Base-by-base conservation (phyloP, 768 basidiomycete genomes). In the Tulasnella sp. region DNA sequence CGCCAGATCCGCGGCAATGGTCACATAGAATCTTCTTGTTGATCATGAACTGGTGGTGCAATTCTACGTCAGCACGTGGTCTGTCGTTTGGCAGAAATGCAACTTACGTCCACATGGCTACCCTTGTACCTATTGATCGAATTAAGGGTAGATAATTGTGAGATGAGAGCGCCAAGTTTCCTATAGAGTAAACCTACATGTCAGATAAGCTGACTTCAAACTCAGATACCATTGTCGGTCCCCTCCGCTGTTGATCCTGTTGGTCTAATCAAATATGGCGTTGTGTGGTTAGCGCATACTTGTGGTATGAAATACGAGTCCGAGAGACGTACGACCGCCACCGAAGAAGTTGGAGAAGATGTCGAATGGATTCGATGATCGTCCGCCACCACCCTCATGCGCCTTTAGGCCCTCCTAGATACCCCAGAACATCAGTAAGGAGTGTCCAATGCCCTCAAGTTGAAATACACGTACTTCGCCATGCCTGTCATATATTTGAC, bases 1-100 rank as follows among this genome's bases (percentile, higher is more conserved):
- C 96, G 22, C 96, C 96, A 0, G 90, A 83, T 22, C 96, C 96
- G 67, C 92, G 84, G 73, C 96, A 99, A 68, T 96, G 89, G 70
- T 97, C 92, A 67, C 96, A 99, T 17, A 99, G 83, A 34, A 94
- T 81, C 54, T 83, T 82, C 69, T 94, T 93, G 70, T 84, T 86
- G 68, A 97, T 78, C 75, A 87, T 85, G 71, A 99, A 94, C 92
- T 98, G 48, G n/a, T 41, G n/a, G 11, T 5, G 0, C 48, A 8
- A 21, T 8, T 9, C 22, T 17, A 25, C 29, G 30, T 11, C 11
- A 27, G 27, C 9, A 45, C 42, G 25, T 29, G 24, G 31, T 41
- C 21, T 53, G 34, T 22, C 31, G 15, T 38, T 38, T 5, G 7
- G 34, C 34, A 5, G n/a, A 12, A 34, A 58, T 0, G 29, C 48